Conservation (phyloP, 2,329 filamentous ascomycete species). For the Bimuria novae-zelandiae region DNA sequence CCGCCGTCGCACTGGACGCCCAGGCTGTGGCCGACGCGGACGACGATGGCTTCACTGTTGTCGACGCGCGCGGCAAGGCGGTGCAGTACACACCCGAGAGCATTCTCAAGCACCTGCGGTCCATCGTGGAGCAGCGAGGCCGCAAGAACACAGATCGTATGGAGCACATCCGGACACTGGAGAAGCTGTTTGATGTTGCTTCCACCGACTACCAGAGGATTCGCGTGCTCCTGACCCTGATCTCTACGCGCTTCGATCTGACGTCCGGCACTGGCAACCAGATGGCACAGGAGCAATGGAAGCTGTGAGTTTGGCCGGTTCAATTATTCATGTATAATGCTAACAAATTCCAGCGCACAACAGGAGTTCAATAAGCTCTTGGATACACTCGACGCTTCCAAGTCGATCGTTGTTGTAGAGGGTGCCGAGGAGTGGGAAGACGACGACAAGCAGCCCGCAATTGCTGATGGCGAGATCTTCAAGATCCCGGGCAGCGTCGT, state of each 20-base stretch:
- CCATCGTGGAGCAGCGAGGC: slow-evolving; percentile 92
- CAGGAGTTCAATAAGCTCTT: slow-evolving; percentile 81
- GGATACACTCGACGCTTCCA: slow-evolving; percentile 75
- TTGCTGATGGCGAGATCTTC: slow-evolving; percentile 77
- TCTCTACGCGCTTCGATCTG: slow-evolving; percentile 93
- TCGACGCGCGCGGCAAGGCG: slow-evolving; percentile 86
- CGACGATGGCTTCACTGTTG: slow-evolving; percentile 85
- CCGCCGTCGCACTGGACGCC: slow-evolving; percentile 53
- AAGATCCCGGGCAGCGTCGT: slow-evolving; percentile 92
- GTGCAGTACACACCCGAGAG: slow-evolving; percentile 94
- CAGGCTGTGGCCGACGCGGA: slow-evolving; percentile 61
- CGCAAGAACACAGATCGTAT: slow-evolving; percentile 97
- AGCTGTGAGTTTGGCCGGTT: slow-evolving; percentile 57
- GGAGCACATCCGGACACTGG: slow-evolving; percentile 97
- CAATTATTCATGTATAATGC: slow-evolving; percentile 18
- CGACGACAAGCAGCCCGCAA: slow-evolving; percentile 85
- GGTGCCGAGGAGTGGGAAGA: slow-evolving; percentile 98
- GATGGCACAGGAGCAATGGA: slow-evolving; percentile 98
- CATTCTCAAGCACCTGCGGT: slow-evolving; percentile 94
- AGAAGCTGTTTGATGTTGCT: slow-evolving; percentile 90
- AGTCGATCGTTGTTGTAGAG: slow-evolving; percentile 84
- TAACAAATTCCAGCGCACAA: slow-evolving; percentile 62
- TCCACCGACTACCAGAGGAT: slow-evolving; percentile 92
- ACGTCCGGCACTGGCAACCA: slow-evolving; percentile 76
- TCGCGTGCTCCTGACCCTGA: slow-evolving; percentile 85